Evolutionary conservation across 1,139 yeast species (phyloP).

Genomic region (Sugiyamaella castrensis): DNA sequence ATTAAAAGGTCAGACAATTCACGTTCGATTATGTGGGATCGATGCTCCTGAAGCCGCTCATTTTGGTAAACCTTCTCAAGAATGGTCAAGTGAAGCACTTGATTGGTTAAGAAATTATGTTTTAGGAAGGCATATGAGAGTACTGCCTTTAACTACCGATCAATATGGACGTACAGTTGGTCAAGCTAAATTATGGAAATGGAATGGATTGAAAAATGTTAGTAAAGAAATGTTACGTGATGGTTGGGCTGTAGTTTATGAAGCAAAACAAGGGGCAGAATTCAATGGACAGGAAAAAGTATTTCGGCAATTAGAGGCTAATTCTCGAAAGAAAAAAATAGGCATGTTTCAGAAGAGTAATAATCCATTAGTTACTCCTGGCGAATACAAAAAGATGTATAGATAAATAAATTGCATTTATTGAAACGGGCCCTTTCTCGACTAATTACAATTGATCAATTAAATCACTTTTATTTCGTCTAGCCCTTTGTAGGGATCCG

Average conservation of each 20-base stretch:
- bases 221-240: conserved; percentile 79
- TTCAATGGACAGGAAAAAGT: conserved; percentile 70
- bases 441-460: too few species aligned
- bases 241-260: conserved; percentile 88
- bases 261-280: conserved; percentile 75
- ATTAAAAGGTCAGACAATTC: conserved; percentile 38
- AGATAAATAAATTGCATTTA: not conserved
- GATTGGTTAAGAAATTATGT: conserved; percentile 66
- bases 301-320: conserved; percentile 57
- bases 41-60: conserved; percentile 98
- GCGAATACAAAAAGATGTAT: conserved; percentile 58
- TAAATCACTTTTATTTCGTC: not conserved
- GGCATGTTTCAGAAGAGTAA: conserved; percentile 69
- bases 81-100: conserved; percentile 79
- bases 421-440: not conserved
- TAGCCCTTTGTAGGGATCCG: not conserved
- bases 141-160: conserved; percentile 77
- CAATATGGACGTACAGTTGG: conserved; percentile 90
- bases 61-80: conserved; percentile 93
- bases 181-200: conserved; percentile 69
- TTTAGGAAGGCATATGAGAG: conserved; percentile 61
- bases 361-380: conserved; percentile 65
- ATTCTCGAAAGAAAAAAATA: conserved; percentile 52
- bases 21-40: conserved; percentile 84
- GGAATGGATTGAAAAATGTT: conserved; percentile 73